A percentile compares a stretch with the other conserved stretches of the same genome.
Conservation (phyloP, 2,329 filamentous ascomycete genomes). For the Cordyceps tenuipes region DNA sequence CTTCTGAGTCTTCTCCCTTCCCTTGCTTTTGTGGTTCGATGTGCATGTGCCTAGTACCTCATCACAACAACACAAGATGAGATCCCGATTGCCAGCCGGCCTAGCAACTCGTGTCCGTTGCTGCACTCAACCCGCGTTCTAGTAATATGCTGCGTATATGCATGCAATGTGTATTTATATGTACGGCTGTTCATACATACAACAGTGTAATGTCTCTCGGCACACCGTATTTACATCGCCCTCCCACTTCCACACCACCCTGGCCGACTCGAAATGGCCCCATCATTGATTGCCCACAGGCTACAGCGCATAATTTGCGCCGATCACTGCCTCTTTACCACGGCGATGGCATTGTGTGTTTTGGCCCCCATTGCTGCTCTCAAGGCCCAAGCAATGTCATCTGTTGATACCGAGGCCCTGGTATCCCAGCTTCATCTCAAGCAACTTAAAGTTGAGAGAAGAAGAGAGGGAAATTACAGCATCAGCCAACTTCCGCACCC, state of each 20-base stretch:
- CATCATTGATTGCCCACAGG: constrained; percentile 1
- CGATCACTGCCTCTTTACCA: constrained; percentile 1
- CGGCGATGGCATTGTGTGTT: not conserved
- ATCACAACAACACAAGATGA: too few relatives aligned
- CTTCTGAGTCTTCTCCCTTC: not conserved
- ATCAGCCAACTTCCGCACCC: not conserved
- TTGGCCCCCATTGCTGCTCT: not conserved
- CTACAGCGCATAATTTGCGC: not conserved
- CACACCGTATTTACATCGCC: not conserved
- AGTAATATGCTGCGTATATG: too few relatives aligned
- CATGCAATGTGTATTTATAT: too few relatives aligned
- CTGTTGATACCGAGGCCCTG: too few relatives aligned
- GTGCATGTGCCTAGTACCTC: too few relatives aligned
- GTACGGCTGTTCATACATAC: not conserved
- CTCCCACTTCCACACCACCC: not conserved
- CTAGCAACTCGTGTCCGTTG: too few relatives aligned
- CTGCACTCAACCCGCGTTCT: too few relatives aligned
- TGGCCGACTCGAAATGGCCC: not conserved
- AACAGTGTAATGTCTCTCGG: not conserved
- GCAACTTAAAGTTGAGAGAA: not conserved
- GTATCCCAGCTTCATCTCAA: not conserved
- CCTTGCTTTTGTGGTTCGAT: too few relatives aligned
- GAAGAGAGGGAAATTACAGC: not conserved
- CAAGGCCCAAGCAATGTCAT: not conserved
- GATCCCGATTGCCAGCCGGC: too few relatives aligned